Evolutionary conservation across 2,329 filamentous ascomycete genomes (phyloP).

Genomic region (Sclerotinia subarctica): DNA sequence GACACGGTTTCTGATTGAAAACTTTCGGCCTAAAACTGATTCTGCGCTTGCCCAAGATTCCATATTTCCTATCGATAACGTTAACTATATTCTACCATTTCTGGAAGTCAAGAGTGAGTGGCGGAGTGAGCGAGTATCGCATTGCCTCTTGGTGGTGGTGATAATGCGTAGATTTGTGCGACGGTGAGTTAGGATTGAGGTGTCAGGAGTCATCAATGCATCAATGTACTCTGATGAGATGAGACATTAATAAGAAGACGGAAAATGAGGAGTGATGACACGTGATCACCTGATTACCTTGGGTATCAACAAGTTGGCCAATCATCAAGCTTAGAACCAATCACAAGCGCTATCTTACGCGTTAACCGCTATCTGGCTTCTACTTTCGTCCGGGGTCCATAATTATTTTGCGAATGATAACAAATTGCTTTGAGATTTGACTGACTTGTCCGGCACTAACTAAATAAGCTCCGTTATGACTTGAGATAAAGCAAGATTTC

Average conservation of each 20-base stretch:
- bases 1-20: conserved; percentile 5
- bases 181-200: background rate
- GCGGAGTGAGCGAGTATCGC: background rate
- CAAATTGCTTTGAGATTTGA: background rate
- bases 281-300: conserved; percentile 10
- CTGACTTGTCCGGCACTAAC: conserved; percentile 4
- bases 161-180: background rate
- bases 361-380: conserved; percentile 19
- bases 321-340: background rate
- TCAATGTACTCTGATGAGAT: background rate
- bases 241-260: too few species aligned
- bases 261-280: background rate
- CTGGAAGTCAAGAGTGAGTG: background rate
- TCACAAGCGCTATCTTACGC: conserved; percentile 21
- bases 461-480: conserved; percentile 5
- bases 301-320: background rate
- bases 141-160: background rate
- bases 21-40: background rate
- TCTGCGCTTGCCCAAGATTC: background rate
- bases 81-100: background rate
- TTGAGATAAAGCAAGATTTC: background rate
- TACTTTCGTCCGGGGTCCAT: background rate
- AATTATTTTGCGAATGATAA: background rate
- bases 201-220: conserved; percentile 4
- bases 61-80: background rate